phyloP scores from a whole-genome alignment of 163 green algal species.

The Chloroidium sp. region DNA sequence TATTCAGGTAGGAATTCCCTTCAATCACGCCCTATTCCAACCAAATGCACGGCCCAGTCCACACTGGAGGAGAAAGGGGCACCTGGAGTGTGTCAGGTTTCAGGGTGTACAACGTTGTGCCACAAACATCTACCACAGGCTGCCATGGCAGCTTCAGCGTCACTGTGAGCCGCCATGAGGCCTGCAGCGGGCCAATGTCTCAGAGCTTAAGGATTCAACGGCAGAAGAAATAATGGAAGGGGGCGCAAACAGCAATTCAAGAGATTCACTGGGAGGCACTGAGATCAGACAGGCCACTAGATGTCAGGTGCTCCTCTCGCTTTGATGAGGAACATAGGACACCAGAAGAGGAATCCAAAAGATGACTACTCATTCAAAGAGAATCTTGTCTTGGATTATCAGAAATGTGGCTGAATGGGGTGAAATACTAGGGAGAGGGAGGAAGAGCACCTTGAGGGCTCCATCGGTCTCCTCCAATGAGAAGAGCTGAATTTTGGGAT shows the following conservation, averaged over 20 bases:
- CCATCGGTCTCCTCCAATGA: neutral
- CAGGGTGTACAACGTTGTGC: neutral
- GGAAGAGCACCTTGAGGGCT: neutral
- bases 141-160: neutral
- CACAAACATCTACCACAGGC: neutral
- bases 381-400: neutral
- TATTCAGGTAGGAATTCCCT: no score
- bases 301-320: no score
- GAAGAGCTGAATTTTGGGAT: neutral
- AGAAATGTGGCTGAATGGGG: neutral
- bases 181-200: neutral
- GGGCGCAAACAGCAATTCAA: neutral
- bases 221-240: neutral
- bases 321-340: no score
- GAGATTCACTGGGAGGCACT: no score
- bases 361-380: neutral
- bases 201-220: neutral
- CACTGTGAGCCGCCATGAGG: neutral
- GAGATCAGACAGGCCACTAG: no score
- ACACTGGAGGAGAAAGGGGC: no score
- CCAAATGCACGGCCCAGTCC: no score
- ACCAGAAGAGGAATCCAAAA: no score
- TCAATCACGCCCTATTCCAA: no score
- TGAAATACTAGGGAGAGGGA: neutral
- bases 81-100: no score